phyloP scores from a whole-genome alignment of 2,329 filamentous ascomycete species.

The Fusarium hostae region DNA sequence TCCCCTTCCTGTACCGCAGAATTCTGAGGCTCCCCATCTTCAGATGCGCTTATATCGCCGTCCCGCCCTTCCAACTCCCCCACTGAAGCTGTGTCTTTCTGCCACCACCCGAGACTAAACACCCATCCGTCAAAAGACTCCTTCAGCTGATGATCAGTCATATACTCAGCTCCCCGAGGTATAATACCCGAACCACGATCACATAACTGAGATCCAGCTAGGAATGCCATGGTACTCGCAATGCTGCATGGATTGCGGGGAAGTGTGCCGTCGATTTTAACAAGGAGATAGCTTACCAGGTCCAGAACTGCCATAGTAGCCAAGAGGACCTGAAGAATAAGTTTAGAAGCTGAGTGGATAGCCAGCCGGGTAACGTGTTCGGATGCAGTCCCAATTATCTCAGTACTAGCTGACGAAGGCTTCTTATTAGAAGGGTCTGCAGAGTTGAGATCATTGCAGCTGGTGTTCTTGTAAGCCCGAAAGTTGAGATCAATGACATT shows the following conservation, averaged over 20 bases:
- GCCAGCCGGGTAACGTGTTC: neutral
- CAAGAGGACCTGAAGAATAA: neutral
- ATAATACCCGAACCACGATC: neutral
- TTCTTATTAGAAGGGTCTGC: too few relatives aligned
- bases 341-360: neutral
- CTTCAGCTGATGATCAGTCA: neutral
- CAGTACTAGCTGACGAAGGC: too few relatives aligned
- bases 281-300: neutral
- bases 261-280: neutral
- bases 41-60: too few relatives aligned
- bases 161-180: neutral
- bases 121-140: neutral
- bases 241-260: neutral
- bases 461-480: too few relatives aligned
- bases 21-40: too few relatives aligned
- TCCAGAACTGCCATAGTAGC: accelerated
- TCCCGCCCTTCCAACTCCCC: too few relatives aligned
- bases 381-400: neutral
- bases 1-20: accelerated
- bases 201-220: neutral
- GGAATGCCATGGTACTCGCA: neutral
- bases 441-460: too few relatives aligned
- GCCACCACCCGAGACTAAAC: constrained; percentile 1
- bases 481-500: neutral
- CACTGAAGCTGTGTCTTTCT: neutral